These are phyloP conservation scores for Biancaea sappan DNA, from an alignment of 306 rosid genomes.

Conservation along the genomic window DNA sequence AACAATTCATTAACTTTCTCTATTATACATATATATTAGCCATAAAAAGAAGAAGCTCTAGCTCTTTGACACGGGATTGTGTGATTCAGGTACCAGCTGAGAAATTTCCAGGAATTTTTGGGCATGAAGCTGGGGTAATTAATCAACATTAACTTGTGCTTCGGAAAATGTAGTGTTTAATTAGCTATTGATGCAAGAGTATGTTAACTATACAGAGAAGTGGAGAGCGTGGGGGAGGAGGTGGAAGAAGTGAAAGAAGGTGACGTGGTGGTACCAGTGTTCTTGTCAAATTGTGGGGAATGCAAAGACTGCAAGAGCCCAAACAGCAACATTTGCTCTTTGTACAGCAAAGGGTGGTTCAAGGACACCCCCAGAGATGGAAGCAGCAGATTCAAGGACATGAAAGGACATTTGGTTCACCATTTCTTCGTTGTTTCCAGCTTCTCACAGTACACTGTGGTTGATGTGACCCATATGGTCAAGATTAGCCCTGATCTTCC, in stretches of 20 bases:
- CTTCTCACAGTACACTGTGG: constrained; percentile 68
- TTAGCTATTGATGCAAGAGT: too few relatives aligned
- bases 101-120: constrained; percentile 40
- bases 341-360: neutral
- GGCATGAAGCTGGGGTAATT: constrained; percentile 79
- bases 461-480: constrained; percentile 52
- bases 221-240: constrained; percentile 66
- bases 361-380: constrained; percentile 57
- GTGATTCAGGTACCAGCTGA: constrained; percentile 25
- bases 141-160: too few relatives aligned
- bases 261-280: constrained; percentile 64
- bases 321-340: constrained; percentile 53
- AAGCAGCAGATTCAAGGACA: constrained; percentile 57
- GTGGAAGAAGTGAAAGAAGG: constrained; percentile 62
- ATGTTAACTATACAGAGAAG: constrained; percentile 33
- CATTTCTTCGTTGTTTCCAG: constrained; percentile 58
- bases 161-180: too few relatives aligned
- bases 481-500: constrained; percentile 51
- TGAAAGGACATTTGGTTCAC: constrained; percentile 49
- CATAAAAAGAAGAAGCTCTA: neutral
- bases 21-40: neutral
- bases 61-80: too few relatives aligned
- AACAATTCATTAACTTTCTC: constrained; percentile 5
- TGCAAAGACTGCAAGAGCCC: constrained; percentile 59
- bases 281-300: constrained; percentile 52